phyloP scores from a whole-genome alignment of 257 asterid genomes.

The Eustoma russellianum region DNA sequence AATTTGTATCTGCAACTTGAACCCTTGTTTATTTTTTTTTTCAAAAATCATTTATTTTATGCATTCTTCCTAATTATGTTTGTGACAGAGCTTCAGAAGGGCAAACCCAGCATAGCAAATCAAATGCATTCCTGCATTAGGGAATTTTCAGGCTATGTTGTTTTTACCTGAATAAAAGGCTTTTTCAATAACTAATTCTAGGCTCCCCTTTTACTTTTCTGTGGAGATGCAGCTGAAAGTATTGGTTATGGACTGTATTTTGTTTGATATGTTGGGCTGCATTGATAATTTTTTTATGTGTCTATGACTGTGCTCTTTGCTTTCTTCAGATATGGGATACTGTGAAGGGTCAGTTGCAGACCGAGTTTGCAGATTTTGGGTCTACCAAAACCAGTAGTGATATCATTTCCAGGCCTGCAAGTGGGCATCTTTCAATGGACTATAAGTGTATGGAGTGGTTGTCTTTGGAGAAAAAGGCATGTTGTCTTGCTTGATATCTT shows the following conservation, averaged over 20 bases:
- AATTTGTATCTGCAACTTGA: too few species aligned
- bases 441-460: constrained; percentile 94
- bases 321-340: constrained; percentile 86
- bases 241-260: too few species aligned
- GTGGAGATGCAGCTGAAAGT: neutral
- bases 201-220: too few species aligned
- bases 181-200: too few species aligned
- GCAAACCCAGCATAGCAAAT: too few species aligned
- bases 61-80: too few species aligned
- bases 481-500: constrained; percentile 1
- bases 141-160: too few species aligned
- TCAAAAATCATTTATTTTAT: too few species aligned
- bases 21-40: too few species aligned
- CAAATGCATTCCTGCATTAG: neutral
- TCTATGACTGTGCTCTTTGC: constrained; percentile 10
- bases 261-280: neutral
- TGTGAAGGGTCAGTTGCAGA: constrained; percentile 74
- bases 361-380: constrained; percentile 73
- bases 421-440: constrained; percentile 84
- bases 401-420: constrained; percentile 41
- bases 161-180: too few species aligned
- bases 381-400: constrained; percentile 27
- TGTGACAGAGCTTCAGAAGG: too few species aligned
- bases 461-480: constrained; percentile 63
- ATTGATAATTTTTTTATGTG: constrained; percentile 2